A percentile compares a stretch with the other conserved stretches of the same genome.
Conservation (phyloP, 1,284 basidiomycete genomes). For the Apiotrichum akiyoshidainum region DNA sequence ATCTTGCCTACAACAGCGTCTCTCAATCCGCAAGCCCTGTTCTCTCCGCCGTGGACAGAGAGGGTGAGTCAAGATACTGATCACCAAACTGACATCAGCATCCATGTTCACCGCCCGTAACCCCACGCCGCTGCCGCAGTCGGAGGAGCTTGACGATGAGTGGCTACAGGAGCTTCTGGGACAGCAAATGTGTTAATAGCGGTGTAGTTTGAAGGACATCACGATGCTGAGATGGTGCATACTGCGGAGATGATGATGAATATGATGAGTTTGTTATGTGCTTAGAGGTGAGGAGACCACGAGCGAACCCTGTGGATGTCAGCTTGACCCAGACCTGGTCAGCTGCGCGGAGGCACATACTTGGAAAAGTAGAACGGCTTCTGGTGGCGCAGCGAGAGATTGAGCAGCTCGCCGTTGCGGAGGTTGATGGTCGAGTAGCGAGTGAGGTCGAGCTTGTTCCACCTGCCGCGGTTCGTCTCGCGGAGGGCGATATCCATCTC, state of each 20-base stretch:
- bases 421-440: conserved; percentile 72
- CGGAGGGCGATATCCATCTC: conserved; percentile 74
- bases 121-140: no score
- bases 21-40: no score
- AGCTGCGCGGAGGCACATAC: conserved; percentile 29
- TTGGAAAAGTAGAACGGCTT: conserved; percentile 91
- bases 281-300: conserved; percentile 10
- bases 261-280: conserved; percentile 4
- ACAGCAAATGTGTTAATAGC: no score
- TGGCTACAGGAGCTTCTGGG: no score
- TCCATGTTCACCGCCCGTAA: no score
- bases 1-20: no score
- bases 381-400: conserved; percentile 74
- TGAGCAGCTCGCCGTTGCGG: conserved; percentile 68
- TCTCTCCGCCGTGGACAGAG: no score
- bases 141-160: no score
- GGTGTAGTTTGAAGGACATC: no score
- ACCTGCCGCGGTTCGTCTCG: conserved; percentile 73
- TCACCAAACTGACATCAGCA: no score
- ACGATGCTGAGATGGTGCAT: background rate
- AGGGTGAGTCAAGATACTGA: no score
- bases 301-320: conserved; percentile 23
- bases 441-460: conserved; percentile 80
- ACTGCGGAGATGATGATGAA: no score
- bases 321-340: background rate